A percentile compares a stretch with the other conserved stretches of the same genome.
phyloP scores from a whole-genome alignment of 2,329 filamentous ascomycete species.

The Colletotrichum sp. region DNA sequence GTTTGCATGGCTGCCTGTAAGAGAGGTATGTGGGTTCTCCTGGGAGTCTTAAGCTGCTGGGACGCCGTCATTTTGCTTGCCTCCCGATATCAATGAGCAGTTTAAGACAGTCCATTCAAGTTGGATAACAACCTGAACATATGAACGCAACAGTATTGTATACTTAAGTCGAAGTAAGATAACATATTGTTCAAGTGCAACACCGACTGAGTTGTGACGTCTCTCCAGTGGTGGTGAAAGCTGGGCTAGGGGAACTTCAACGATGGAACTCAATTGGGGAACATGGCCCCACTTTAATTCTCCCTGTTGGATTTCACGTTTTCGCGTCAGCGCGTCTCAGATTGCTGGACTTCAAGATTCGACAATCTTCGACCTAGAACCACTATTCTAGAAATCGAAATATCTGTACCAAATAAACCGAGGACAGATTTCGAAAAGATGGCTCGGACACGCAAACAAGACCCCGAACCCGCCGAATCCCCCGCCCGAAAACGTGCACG shows the following conservation, averaged over 20 bases:
- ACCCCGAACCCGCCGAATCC: background rate
- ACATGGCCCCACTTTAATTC: background rate
- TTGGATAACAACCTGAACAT: background rate
- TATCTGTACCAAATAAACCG: background rate
- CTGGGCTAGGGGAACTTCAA: background rate
- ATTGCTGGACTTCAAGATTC: background rate
- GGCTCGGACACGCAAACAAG: background rate
- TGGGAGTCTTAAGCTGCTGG: background rate
- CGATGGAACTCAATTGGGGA: background rate
- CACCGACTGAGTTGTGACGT: background rate
- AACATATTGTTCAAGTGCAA: background rate
- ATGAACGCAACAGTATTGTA: background rate
- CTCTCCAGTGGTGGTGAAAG: background rate
- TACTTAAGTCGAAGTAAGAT: background rate
- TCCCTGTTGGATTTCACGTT: conserved; percentile 4
- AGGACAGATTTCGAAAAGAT: background rate
- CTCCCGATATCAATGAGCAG: background rate
- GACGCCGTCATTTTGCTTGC: background rate
- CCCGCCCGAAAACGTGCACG: conserved; percentile 25
- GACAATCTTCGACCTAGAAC: background rate
- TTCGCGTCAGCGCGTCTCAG: conserved; percentile 17
- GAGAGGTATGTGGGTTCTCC: background rate
- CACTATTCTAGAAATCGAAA: background rate
- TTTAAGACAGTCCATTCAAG: background rate
- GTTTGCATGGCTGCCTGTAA: background rate